These are phyloP conservation scores for Zymoseptoria brevis DNA, from an alignment of 2,329 filamentous ascomycete genomes.

Conservation along the genomic window DNA sequence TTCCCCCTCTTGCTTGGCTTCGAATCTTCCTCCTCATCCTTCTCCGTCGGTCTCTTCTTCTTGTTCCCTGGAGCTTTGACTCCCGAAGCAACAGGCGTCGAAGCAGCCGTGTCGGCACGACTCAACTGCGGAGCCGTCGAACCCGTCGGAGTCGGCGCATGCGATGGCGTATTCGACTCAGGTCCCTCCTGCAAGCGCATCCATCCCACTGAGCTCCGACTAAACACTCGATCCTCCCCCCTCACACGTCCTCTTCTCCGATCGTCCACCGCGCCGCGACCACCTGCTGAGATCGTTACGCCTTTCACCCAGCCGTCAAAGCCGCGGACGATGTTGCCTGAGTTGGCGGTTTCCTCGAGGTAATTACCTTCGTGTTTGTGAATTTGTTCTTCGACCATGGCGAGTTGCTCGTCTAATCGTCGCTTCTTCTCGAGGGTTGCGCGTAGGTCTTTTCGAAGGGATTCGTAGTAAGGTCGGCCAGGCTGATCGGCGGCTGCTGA, in stretches of 20 bases:
- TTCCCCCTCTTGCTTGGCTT: conserved; percentile 42
- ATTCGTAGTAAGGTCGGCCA: conserved; percentile 59
- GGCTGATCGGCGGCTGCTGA: conserved; percentile 37
- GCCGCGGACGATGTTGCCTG: conserved; percentile 91
- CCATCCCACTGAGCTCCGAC: conserved; percentile 29
- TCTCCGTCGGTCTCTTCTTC: conserved; percentile 39
- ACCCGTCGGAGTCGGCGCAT: conserved; percentile 41
- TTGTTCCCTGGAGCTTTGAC: conserved; percentile 34
- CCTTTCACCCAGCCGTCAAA: conserved; percentile 98
- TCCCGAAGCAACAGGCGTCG: conserved; percentile 31
- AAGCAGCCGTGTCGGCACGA: conserved; percentile 37
- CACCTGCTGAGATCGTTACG: conserved; percentile 42
- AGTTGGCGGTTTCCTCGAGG: conserved; percentile 74
- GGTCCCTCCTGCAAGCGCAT: conserved; percentile 26
- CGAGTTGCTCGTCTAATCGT: conserved; percentile 46
- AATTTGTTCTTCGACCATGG: conserved; percentile 67
- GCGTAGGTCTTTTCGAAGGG: conserved; percentile 58
- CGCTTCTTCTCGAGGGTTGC: conserved; percentile 60
- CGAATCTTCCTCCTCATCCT: conserved; percentile 40
- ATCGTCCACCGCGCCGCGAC: conserved; percentile 46
- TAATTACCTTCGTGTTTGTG: conserved; percentile 77
- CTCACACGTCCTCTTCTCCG: conserved; percentile 55
- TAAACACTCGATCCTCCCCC: conserved; percentile 67
- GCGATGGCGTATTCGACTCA: conserved; percentile 35
- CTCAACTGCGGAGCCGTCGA: conserved; percentile 37